Percentiles rank a stretch among this genome's conserved stretches.
Conservation (phyloP, 148 eudicot species). For the Bassia scoparia region DNA sequence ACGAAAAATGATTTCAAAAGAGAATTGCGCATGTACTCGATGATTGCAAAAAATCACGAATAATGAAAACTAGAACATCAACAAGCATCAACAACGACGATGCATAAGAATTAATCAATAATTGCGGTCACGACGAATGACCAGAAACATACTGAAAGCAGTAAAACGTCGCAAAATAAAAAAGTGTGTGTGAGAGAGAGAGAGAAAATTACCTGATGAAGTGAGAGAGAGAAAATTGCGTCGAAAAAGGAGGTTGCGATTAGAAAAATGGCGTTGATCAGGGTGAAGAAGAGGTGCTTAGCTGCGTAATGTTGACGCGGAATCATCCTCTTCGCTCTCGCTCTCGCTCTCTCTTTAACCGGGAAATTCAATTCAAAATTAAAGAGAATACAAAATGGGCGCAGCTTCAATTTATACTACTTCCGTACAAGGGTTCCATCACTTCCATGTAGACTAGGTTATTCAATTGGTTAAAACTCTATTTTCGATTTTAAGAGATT, state of each 20-base stretch:
- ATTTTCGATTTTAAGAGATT: no score
- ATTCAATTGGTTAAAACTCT: no score
- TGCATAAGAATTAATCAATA: background rate
- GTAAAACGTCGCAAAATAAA: background rate
- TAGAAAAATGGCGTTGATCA: constrained; percentile 41
- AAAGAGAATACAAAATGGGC: background rate
- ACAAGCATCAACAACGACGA: background rate
- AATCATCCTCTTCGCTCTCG: background rate
- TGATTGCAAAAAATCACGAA: background rate
- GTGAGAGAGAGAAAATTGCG: constrained; percentile 51
- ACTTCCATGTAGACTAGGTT: no score
- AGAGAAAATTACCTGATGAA: constrained; percentile 31
- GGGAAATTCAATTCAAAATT: constrained; percentile 10
- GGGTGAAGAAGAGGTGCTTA: no score
- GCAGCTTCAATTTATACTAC: no score
- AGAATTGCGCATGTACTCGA: background rate
- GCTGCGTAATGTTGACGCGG: background rate
- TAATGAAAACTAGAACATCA: background rate
- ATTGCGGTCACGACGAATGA: background rate
- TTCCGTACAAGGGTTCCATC: no score
- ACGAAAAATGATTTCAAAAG: background rate
- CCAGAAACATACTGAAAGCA: background rate
- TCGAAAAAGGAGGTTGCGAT: constrained; percentile 45
- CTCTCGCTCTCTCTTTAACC: background rate
- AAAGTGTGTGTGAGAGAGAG: constrained; percentile 36